Evolutionary conservation across 306 rosid species (phyloP), one percentile per base, ranked within the genome.

Genomic region (Lagenaria siceraria): DNA sequence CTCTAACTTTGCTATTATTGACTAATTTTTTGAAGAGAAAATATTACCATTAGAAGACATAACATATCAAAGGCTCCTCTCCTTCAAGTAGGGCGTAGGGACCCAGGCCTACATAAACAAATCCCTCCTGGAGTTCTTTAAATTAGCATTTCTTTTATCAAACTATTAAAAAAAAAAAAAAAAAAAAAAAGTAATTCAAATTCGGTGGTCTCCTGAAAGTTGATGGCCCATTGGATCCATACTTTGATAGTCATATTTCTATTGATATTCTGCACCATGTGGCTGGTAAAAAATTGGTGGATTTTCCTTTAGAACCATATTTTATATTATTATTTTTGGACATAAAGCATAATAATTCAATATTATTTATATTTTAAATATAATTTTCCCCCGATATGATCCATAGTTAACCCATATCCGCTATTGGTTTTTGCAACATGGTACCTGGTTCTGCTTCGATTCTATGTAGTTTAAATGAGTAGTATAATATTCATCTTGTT

Each of bases 151-250:
- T 38, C 15, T n/a, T 68, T 68, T 12, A 38, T n/a, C 10, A n/a
- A 68, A 68, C 13, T 42, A 38, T 38, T 11, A 38, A 33, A 18
- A 64, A 64, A 19, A 4, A 38, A 10, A 46, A 46, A 46, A 46
- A 3, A 46, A 13, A 46, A 15, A 49, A 46, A 46, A 51, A 51
- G 21, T 0, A 69, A 27, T 21, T 21, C 21, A 24, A 69, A 43
- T 70, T 70, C 76, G 76, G 58, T 25, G 74, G 31, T 66, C 31
- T 66, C 53, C 15, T 12, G 19, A 66, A 66, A n/a, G 53, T 66
- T 66, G 74, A 12, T 42, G 56, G 76, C 76, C 76, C 76, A 70
- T 70, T 46, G 76, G 53, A 70, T 14, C 58, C 76, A 42, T 53
- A 70, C 22, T 69, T 69, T 43, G 73, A 9, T 66, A 27, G 52